Base-by-base conservation (phyloP, 2,329 filamentous ascomycete genomes). In the Triangularia verruculosa region DNA sequence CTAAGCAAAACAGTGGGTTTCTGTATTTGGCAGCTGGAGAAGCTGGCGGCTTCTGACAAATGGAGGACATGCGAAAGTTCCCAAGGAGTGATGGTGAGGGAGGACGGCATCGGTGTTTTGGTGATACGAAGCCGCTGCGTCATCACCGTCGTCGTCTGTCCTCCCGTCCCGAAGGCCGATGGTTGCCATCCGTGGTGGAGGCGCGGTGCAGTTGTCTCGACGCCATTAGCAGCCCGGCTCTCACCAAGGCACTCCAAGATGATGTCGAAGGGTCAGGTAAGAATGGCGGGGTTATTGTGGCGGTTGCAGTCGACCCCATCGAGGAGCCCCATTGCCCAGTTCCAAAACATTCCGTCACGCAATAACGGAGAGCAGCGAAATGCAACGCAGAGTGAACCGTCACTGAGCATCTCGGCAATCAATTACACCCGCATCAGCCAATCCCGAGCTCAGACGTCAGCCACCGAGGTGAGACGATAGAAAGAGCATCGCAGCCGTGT, bases 401-500 rank as follows among this genome's bases (percentile, higher is more conserved):
- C 59, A 64, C 56, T 39, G 56, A 64, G 51, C 58, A 61, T 58
- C 25, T 64, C 62, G 65, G 63, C 59, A 62, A 59, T 34, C 59
- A 63, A 60, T 32, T 47, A 24, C 54, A 54, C 20, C 39, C 8
- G 34, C 32, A 27, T 25, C 47, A 59, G 24, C 65, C 63, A 65
- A 65, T 63, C 63, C 63, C 24, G n/a, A 30, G 17, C 13, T 51
- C 22, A 25, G 20, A 47, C 28, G 56, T 15, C 27, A 62, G 61
- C 61, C 64, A 65, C 64, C 53, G 57, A 52, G 59, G 63, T 67
- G 64, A 68, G 64, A 69, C 63, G 43, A 57, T 24, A 8, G 15
- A 34, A 24, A 61, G 66, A 68, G 66, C 63, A 63, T 66, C 64
- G 66, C 59, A 64, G 63, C 64, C 61, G 63, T 67, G 66, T 68